phyloP scores from a whole-genome alignment of 331 rosid species.

The Malus hybrid region DNA sequence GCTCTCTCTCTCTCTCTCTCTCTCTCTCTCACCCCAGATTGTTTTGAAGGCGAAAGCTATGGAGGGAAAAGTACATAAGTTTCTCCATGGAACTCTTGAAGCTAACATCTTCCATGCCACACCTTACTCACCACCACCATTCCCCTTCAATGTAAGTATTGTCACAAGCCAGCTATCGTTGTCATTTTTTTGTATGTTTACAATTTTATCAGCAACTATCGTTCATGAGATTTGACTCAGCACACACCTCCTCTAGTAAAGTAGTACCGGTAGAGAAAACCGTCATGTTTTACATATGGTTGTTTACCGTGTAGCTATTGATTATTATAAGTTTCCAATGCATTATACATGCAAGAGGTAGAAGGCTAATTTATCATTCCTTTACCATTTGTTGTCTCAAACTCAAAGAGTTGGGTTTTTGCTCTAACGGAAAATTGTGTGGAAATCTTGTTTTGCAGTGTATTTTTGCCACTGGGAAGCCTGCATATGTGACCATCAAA shows the following conservation, averaged over 20 bases:
- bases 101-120: slow-evolving; percentile 88
- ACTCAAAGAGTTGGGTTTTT: background rate
- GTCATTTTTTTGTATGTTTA: too few species aligned
- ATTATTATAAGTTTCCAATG: too few species aligned
- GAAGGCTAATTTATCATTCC: background rate
- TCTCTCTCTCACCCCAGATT: background rate
- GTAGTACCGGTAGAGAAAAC: too few species aligned
- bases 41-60: slow-evolving; percentile 23
- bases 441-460: slow-evolving; percentile 42
- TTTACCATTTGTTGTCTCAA: background rate
- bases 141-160: slow-evolving; percentile 64
- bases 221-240: too few species aligned
- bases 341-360: too few species aligned
- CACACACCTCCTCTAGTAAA: too few species aligned
- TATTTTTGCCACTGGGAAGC: slow-evolving; percentile 45
- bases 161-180: too few species aligned
- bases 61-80: slow-evolving; percentile 38
- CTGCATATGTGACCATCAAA: slow-evolving; percentile 62
- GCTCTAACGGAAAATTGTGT: background rate
- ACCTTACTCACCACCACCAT: slow-evolving; percentile 46
- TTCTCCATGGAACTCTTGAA: slow-evolving; percentile 90
- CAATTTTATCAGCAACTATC: too few species aligned
- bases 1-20: background rate
- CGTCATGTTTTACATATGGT: too few species aligned
- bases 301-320: too few species aligned